Evolutionary conservation across 108 stramenopile genomes (phyloP).

Genomic region (Cylindrotheca closterium): DNA sequence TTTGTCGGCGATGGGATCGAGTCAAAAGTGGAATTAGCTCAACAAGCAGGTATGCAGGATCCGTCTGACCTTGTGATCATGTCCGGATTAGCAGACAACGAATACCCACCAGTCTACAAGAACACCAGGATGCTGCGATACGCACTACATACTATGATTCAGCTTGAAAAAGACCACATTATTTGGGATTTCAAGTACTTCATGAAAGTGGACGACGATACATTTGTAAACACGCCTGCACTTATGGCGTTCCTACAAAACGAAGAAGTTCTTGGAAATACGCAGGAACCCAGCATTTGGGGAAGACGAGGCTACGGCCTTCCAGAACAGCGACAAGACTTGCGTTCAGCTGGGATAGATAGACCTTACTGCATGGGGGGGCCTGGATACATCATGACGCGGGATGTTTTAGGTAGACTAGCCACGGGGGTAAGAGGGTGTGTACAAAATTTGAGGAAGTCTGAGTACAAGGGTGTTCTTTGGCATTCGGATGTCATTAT

Average conservation of each 20-base stretch:
- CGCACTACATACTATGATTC: too few relatives aligned
- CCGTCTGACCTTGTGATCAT: conserved; percentile 19
- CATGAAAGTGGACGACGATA: conserved; percentile 34
- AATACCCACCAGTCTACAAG: conserved; percentile 32
- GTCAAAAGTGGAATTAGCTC: too few relatives aligned
- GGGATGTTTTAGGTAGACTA: conserved; percentile 9
- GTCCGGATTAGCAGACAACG: conserved; percentile 22
- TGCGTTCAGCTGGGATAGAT: conserved; percentile 16
- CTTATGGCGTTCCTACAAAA: conserved; percentile 20
- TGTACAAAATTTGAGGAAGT: conserved; percentile 15
- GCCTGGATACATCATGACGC: conserved; percentile 27
- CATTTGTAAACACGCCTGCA: conserved; percentile 20
- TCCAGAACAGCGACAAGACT: conserved; percentile 12
- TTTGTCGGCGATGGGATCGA: too few relatives aligned
- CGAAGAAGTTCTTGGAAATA: too few relatives aligned
- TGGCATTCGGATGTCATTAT: conserved; percentile 32
- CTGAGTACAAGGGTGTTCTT: conserved; percentile 13
- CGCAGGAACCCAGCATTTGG: too few relatives aligned
- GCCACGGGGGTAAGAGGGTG: conserved; percentile 16
- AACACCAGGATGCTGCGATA: conserved; percentile 25
- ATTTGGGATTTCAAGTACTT: conserved; percentile 28
- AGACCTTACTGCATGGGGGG: conserved; percentile 32
- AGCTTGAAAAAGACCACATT: too few relatives aligned
- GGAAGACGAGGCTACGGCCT: conserved; percentile 26
- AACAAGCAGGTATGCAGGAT: conserved; percentile 23